Conservation (phyloP, 2,329 filamentous ascomycete genomes). For the Fusarium aywerte region DNA sequence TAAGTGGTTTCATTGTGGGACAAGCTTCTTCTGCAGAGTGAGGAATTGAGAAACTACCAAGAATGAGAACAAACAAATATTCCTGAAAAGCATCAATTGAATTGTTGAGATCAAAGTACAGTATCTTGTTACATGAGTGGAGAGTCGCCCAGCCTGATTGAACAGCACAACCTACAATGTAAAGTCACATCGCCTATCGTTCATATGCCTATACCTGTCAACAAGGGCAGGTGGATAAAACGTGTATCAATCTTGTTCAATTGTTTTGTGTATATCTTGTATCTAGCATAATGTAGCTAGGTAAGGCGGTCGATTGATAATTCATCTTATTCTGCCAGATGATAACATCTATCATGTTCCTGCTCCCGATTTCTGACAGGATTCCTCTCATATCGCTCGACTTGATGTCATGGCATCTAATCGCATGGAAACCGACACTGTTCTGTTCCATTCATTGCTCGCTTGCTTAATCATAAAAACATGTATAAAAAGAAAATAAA, state of each 20-base stretch:
- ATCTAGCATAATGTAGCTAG: conserved; percentile 10
- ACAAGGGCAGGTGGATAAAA: not conserved
- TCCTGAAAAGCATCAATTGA: not conserved
- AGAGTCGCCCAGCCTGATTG: not conserved
- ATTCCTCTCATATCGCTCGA: conserved; percentile 8
- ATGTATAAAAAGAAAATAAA: conserved; percentile 30
- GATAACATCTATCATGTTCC: conserved; percentile 18
- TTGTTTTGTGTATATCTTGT: conserved; percentile 22
- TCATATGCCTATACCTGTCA: not conserved
- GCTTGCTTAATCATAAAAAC: conserved; percentile 31
- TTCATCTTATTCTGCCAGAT: not conserved
- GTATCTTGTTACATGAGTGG: not conserved
- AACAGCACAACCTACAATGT: not conserved
- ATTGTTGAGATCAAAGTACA: not conserved
- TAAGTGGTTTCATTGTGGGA: conserved; percentile 41
- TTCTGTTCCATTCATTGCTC: conserved; percentile 29
- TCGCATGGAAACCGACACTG: conserved; percentile 17
- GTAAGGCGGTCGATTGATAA: not conserved
- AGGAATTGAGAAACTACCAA: not conserved
- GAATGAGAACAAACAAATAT: not conserved
- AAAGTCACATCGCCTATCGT: not conserved
- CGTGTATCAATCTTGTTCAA: not conserved
- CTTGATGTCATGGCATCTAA: conserved; percentile 10
- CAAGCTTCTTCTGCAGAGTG: not conserved
- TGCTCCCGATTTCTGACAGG: conserved; percentile 2